Evolutionary conservation across 352 stramenopile genomes (phyloP).

Genomic region (Pythium grandisporangium): DNA sequence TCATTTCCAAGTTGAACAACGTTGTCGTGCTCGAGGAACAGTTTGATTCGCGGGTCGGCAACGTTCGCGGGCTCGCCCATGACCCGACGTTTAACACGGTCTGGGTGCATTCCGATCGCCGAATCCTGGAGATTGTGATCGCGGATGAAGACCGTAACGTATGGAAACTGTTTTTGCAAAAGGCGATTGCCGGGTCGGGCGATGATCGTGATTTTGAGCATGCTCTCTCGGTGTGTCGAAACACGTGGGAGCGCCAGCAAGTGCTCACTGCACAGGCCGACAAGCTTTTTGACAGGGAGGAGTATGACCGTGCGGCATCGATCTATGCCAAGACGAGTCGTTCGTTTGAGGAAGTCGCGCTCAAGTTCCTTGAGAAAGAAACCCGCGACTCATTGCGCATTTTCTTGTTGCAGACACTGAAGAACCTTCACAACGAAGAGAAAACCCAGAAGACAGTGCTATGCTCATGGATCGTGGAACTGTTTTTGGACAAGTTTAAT

Average conservation of each 20-base stretch:
- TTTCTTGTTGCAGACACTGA: constrained; percentile 88
- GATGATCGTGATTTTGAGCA: constrained; percentile 86
- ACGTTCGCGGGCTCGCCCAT: constrained; percentile 42
- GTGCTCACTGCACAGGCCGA: constrained; percentile 87
- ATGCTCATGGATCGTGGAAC: constrained; percentile 90
- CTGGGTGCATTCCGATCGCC: constrained; percentile 75
- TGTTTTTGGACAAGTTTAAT: constrained; percentile 90
- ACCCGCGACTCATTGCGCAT: constrained; percentile 74
- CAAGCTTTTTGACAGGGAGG: constrained; percentile 80
- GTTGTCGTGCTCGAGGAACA: constrained; percentile 80
- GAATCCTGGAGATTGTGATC: constrained; percentile 73
- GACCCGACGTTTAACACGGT: constrained; percentile 80
- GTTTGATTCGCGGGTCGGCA: constrained; percentile 73
- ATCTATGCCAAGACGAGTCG: constrained; percentile 86
- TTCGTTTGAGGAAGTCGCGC: constrained; percentile 87
- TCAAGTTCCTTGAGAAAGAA: constrained; percentile 88
- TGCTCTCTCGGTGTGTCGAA: constrained; percentile 78
- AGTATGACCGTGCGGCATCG: constrained; percentile 79
- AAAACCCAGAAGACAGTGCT: constrained; percentile 91
- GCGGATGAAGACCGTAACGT: constrained; percentile 87
- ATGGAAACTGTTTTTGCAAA: constrained; percentile 89
- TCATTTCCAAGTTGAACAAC: constrained; percentile 83
- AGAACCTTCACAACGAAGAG: constrained; percentile 62
- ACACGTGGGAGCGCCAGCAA: constrained; percentile 70
- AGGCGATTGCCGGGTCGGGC: constrained; percentile 50